Conservation (phyloP, 140 eudicot genomes). For the Erigeron philadelphicus region DNA sequence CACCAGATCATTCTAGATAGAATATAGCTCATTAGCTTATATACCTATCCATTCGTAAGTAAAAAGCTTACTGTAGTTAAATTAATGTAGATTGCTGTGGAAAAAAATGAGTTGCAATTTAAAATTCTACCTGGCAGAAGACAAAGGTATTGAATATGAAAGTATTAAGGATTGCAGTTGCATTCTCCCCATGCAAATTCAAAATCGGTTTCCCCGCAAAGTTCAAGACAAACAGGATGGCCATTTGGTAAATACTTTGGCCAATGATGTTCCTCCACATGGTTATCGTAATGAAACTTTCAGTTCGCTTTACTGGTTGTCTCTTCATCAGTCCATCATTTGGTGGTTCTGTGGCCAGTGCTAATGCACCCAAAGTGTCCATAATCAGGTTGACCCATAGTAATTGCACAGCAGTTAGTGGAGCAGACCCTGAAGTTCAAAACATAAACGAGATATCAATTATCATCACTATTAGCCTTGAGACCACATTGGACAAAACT, state of each 20-base stretch:
- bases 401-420: conserved; percentile 47
- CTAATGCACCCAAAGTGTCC: conserved; percentile 56
- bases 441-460: neutral
- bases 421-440: conserved; percentile 41
- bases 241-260: conserved; percentile 44
- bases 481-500: neutral
- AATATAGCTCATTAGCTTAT: too few species aligned
- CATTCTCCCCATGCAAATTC: conserved; percentile 27
- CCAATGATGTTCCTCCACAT: conserved; percentile 53
- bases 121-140: conserved; percentile 39
- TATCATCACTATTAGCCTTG: neutral
- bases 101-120: neutral
- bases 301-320: conserved; percentile 36
- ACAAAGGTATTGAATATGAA: conserved; percentile 48
- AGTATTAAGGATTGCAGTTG: conserved; percentile 29
- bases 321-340: conserved; percentile 40
- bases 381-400: conserved; percentile 59
- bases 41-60: too few species aligned
- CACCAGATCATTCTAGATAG: neutral
- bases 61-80: neutral
- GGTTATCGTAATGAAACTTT: conserved; percentile 37
- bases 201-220: conserved; percentile 36
- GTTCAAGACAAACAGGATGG: conserved; percentile 25
- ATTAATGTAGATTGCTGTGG: neutral
- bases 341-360: conserved; percentile 47